Base-by-base conservation (phyloP, 345 rosid genomes). In the Lepidium didymum region DNA sequence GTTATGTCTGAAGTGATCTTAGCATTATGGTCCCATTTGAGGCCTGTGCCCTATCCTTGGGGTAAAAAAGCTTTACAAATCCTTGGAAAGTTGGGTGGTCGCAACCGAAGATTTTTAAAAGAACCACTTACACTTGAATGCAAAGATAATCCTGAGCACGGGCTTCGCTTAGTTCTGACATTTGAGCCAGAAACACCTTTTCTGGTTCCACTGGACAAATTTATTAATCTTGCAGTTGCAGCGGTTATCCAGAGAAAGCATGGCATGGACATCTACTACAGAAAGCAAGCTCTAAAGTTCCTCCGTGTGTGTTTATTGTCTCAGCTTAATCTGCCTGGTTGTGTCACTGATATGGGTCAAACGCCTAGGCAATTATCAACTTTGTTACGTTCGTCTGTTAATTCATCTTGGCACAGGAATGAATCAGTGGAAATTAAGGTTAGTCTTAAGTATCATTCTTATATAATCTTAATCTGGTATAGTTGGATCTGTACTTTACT, bases 1-100 rank as follows among this genome's bases (percentile, higher is more conserved):
- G 95, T 94, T 62, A 91, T 89, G 95, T 89, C 96, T 1, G 96
- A 91, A 80, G 96, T 91, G 82, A 91, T 91, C 77, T 87, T 94
- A 77, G 95, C 97, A 67, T 73, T 95, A 64, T 95, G 99, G 99
- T 89, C 93, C 77, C 96, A 91, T 79, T 76, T 95, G 81, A 85
- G 91, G 81, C 97, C 97, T 72, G 85, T 80, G 40, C 96, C 97
- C 7, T 86, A 91, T 77, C 97, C 93, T 47, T 91, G 95, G 96
- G 93, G 99, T 75, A 86, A 83, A 47, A 94, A 86, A 73, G 93
- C 97, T 19, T 74, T 94, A 82, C 99, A 89, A 81, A 86, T 94
- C 67, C 96, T 94, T 64, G 97, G 99, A 68, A 94, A 94, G 81
- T 80, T 94, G 80, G 99, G 97, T 77, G 99, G 97, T 70, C 99